These are phyloP conservation scores for Phytophthora pisi DNA, from an alignment of 352 stramenopile genomes.

Conservation along the genomic window DNA sequence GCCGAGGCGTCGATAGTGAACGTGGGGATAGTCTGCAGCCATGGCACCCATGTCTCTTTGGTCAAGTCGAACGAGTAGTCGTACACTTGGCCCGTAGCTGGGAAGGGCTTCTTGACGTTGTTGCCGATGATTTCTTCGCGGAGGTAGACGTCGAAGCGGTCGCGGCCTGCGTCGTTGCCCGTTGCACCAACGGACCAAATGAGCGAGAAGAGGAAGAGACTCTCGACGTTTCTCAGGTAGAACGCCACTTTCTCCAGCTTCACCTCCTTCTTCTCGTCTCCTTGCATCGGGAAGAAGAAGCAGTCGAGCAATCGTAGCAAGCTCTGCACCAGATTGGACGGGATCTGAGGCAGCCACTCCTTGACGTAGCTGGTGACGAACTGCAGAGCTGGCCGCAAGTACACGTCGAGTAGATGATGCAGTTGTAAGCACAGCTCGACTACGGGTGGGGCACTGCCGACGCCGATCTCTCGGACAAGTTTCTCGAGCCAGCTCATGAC, in stretches of 20 bases:
- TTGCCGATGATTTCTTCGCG: constrained; percentile 82
- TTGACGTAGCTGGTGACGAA: constrained; percentile 90
- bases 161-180: constrained; percentile 84
- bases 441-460: constrained; percentile 46
- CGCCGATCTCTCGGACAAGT: constrained; percentile 62
- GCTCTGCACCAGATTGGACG: constrained; percentile 90
- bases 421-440: constrained; percentile 58
- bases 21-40: constrained; percentile 91
- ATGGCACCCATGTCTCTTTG: constrained; percentile 86
- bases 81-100: constrained; percentile 78
- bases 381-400: constrained; percentile 76
- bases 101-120: constrained; percentile 60
- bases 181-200: constrained; percentile 93
- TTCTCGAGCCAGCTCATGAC: constrained; percentile 90
- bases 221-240: constrained; percentile 84
- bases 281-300: constrained; percentile 85
- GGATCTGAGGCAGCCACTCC: constrained; percentile 92
- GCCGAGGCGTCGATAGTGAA: constrained; percentile 75
- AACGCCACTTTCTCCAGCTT: constrained; percentile 71
- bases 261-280: constrained; percentile 86
- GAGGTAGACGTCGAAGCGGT: constrained; percentile 88
- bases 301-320: constrained; percentile 93
- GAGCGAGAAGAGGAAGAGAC: constrained; percentile 92
- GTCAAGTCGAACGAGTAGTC: constrained; percentile 91
- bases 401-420: constrained; percentile 89